Evolutionary conservation across 805 yeast species (phyloP).

Genomic region (Naumovozyma castellii): DNA sequence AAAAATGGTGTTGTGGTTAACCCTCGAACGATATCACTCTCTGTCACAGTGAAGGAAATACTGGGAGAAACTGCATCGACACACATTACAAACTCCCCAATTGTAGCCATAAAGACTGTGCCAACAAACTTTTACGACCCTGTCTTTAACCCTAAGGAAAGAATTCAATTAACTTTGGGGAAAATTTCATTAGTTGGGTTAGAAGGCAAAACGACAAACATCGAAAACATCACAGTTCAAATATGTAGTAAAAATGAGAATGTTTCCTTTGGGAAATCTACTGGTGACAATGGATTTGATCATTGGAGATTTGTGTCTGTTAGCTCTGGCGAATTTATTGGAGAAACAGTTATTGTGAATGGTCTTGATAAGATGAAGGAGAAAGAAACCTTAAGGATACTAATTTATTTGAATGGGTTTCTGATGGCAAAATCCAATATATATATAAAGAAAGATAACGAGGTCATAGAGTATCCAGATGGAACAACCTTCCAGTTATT

Average conservation of each 20-base stretch:
- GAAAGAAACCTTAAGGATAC: constrained; percentile 46
- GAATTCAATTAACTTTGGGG: constrained; percentile 52
- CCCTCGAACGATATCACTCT: constrained; percentile 66
- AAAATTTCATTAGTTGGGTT: constrained; percentile 25
- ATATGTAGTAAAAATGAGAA: constrained; percentile 34
- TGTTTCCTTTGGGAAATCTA: constrained; percentile 55
- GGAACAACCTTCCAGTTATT: constrained; percentile 37
- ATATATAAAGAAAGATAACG: constrained; percentile 37
- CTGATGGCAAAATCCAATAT: constrained; percentile 51
- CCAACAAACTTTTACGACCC: constrained; percentile 44
- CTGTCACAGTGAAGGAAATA: constrained; percentile 66
- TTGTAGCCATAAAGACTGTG: constrained; percentile 56
- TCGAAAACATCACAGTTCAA: constrained; percentile 18
- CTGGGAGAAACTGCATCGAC: constrained; percentile 27
- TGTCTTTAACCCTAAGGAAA: constrained; percentile 47
- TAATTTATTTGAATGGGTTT: constrained; percentile 54
- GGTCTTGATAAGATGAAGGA: constrained; percentile 43
- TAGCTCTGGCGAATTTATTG: constrained; percentile 57
- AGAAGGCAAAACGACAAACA: constrained; percentile 10
- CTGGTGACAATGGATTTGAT: constrained; percentile 44
- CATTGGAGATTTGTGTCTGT: constrained; percentile 70
- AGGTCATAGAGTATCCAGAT: constrained; percentile 40
- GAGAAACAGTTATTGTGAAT: constrained; percentile 58
- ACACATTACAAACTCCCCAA: constrained; percentile 33
- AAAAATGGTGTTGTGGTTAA: constrained; percentile 69